Percentiles rank a stretch among this genome's conserved stretches.
Conservation (phyloP, 768 basidiomycete genomes). For the Leucocoprinus birnbaumii region DNA sequence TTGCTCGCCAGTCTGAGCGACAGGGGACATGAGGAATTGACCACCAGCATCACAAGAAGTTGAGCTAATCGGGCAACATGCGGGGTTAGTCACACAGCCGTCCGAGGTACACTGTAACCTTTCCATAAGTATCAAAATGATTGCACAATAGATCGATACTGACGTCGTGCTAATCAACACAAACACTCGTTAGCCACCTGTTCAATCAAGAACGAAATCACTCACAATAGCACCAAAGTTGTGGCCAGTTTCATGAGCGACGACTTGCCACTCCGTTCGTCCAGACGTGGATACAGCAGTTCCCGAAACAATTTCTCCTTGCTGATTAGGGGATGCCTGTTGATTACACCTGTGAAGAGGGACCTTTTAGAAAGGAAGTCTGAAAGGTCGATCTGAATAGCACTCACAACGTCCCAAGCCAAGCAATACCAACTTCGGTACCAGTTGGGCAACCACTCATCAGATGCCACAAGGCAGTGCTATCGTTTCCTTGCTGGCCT, state of each 20-base stretch:
- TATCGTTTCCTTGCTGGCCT: conserved; percentile 67
- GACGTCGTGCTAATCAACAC: conserved; percentile 51
- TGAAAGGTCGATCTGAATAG: neutral
- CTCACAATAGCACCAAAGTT: conserved; percentile 88
- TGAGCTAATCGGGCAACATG: conserved; percentile 70
- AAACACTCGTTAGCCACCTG: neutral
- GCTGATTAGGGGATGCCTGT: conserved; percentile 37
- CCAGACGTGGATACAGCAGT: conserved; percentile 81
- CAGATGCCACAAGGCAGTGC: conserved; percentile 83
- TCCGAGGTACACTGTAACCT: conserved; percentile 49
- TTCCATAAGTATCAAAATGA: neutral
- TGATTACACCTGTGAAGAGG: conserved; percentile 49
- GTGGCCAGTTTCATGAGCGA: conserved; percentile 82
- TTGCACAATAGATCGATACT: conserved; percentile 15
- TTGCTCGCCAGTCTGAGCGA: conserved; percentile 59
- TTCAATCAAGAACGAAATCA: conserved; percentile 18
- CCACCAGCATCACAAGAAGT: conserved; percentile 61
- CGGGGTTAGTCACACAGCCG: conserved; percentile 53
- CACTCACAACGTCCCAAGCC: conserved; percentile 75
- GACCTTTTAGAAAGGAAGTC: conserved; percentile 6
- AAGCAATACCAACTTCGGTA: conserved; percentile 84
- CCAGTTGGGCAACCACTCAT: conserved; percentile 83
- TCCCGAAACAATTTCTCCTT: conserved; percentile 62
- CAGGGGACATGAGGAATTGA: conserved; percentile 83
- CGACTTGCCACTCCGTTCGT: conserved; percentile 77